These are phyloP conservation scores for Geranium rotundifolium DNA, from an alignment of 345 rosid genomes.

Conservation along the genomic window DNA sequence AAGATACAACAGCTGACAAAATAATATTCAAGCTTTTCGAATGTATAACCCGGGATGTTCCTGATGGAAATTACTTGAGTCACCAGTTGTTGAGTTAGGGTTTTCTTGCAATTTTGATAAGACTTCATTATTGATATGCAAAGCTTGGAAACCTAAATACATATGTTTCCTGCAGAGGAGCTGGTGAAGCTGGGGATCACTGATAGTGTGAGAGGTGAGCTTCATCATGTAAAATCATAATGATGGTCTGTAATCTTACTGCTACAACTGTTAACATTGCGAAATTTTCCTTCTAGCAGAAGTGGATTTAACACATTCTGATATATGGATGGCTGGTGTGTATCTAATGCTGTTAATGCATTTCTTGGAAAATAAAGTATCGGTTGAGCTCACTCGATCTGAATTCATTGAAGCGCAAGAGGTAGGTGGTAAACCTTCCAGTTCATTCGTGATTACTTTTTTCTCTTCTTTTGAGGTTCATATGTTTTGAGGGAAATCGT, in stretches of 20 bases:
- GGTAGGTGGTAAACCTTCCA: constrained; percentile 28
- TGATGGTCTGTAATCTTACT: constrained; percentile 3
- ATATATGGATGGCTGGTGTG: constrained; percentile 94
- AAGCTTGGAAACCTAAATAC: constrained; percentile 11
- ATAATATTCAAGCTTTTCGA: no score
- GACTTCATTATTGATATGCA: background rate
- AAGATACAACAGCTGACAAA: no score
- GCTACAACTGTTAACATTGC: background rate
- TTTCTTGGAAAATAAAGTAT: constrained; percentile 91
- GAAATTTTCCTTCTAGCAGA: constrained; percentile 29
- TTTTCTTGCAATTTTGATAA: background rate
- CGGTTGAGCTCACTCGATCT: constrained; percentile 90
- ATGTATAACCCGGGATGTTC: no score
- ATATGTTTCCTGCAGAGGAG: constrained; percentile 52
- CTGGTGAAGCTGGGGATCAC: constrained; percentile 77
- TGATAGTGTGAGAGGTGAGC: constrained; percentile 60
- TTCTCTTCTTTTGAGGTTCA: no score
- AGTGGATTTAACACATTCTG: constrained; percentile 77
- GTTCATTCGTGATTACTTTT: no score
- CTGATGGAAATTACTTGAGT: background rate
- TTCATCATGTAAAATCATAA: no score
- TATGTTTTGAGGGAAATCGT: no score
- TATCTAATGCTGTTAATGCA: constrained; percentile 90
- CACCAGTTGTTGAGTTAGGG: background rate
- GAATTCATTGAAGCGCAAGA: constrained; percentile 87